Conservation (phyloP, 2,329 filamentous ascomycete species). For the Sclerotinia subarctica region DNA sequence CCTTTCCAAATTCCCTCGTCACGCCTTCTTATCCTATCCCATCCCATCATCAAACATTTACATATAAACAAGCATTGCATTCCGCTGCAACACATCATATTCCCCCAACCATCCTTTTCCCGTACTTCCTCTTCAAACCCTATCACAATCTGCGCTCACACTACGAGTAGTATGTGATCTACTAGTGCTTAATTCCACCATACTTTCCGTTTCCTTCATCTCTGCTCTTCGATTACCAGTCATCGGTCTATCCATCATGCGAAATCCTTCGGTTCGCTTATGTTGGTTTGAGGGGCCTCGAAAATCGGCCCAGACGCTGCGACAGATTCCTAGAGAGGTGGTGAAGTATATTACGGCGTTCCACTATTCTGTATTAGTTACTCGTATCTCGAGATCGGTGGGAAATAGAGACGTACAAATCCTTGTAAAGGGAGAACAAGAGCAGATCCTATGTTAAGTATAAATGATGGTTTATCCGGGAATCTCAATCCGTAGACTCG, state of each 20-base stretch:
- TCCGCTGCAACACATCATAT: background rate
- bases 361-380: slow-evolving; percentile 47
- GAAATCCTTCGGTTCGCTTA: slow-evolving; percentile 1
- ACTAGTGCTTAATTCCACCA: slow-evolving; percentile 9
- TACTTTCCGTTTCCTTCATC: background rate
- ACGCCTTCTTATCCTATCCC: no score
- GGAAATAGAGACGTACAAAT: slow-evolving; percentile 43
- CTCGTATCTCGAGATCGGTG: no score
- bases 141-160: slow-evolving; percentile 4
- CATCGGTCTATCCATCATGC: slow-evolving; percentile 7
- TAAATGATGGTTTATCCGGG: slow-evolving; percentile 49
- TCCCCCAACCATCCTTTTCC: no score
- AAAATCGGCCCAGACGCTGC: slow-evolving; percentile 8
- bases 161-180: slow-evolving; percentile 4
- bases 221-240: background rate
- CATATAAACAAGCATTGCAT: background rate
- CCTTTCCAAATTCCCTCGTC: no score
- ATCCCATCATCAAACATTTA: background rate
- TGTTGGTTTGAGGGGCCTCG: background rate
- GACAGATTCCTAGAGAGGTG: slow-evolving; percentile 52
- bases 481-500: slow-evolving; percentile 67
- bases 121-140: background rate
- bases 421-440: slow-evolving; percentile 77
- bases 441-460: slow-evolving; percentile 66
- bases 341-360: slow-evolving; percentile 73